Percentiles rank a stretch among this genome's conserved stretches.
Evolutionary conservation across 176 grass and related monocot species (phyloP).

Genomic region (Rhynchospora tenuis): DNA sequence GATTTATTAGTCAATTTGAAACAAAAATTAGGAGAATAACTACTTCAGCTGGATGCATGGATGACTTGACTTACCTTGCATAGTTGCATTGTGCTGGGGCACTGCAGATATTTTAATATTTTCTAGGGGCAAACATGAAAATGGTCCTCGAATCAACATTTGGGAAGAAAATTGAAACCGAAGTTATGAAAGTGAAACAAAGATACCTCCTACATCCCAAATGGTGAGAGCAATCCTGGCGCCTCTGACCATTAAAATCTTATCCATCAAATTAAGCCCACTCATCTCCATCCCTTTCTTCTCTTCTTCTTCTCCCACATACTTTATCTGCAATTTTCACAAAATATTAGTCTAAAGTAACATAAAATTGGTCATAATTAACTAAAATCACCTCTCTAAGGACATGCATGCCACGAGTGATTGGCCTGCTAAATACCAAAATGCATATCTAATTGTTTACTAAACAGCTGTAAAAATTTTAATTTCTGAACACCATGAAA

Average conservation of each 20-base stretch:
- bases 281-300: slow-evolving; percentile 77
- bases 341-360: background rate
- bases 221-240: slow-evolving; percentile 77
- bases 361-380: background rate
- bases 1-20: background rate
- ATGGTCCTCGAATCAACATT: background rate
- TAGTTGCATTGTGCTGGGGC: background rate
- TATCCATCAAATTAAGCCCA: slow-evolving; percentile 97
- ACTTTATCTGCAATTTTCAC: slow-evolving; percentile 60
- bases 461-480: background rate
- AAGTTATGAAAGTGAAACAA: background rate
- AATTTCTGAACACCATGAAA: background rate
- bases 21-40: background rate
- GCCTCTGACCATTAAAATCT: slow-evolving; percentile 54
- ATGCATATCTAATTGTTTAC: background rate
- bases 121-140: background rate
- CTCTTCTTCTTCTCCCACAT: slow-evolving; percentile 68
- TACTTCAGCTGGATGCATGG: background rate
- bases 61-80: background rate
- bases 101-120: background rate
- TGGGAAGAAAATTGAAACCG: background rate
- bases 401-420: background rate
- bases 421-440: background rate
- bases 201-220: slow-evolving; percentile 90
- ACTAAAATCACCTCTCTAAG: background rate